Base-by-base conservation (phyloP, 2,329 filamentous ascomycete genomes). In the Chaetomiaceae sp. region DNA sequence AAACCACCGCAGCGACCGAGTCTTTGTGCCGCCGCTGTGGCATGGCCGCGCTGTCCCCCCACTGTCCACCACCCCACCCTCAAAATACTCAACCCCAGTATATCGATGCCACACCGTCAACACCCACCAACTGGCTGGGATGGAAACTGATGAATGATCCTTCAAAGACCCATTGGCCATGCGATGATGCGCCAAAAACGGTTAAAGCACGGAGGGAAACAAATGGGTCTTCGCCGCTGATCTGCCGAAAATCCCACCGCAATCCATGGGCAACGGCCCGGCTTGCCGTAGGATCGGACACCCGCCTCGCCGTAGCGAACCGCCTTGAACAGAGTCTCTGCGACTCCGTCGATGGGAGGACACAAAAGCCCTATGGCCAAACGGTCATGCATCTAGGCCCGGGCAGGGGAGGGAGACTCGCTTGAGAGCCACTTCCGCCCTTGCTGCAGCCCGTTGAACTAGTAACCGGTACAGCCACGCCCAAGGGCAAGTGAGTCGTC, bases 341-440 rank as follows among this genome's bases (percentile, higher is more conserved):
- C 45, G 41, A 50, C 46, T 55, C 48, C 34, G 45, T 38, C 23
- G 46, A 37, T 43, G 40, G 43, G 33, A 39, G 19, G n/a, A 31
- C 19, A 48, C 30, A 40, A 19, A n/a, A n/a, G n/a, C n/a, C 9
- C 19, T n/a, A 35, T 40, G 17, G 33, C 44, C 40, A 44, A 31
- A 44, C 27, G 39, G 33, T 38, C 41, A 31, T 42, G 54, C 54
- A 52, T 50, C 53, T 40, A 27, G 47, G 42, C 48, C 53, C 55
- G 43, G 48, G 47, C 20, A 53, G 43, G 46, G 45, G 43, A 30
- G 50, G 51, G 57, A 52, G 48, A 55, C 58, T 59, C 60, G 60
- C 62, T 63, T 63, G 58, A 60, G 60, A 50, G 49, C 54, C 51
- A 37, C 49, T 48, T 54, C 53, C 55, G 56, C 50, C 53, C 46